phyloP scores from a whole-genome alignment of 805 yeast species.

The Scheffersomyces amazonensis region DNA sequence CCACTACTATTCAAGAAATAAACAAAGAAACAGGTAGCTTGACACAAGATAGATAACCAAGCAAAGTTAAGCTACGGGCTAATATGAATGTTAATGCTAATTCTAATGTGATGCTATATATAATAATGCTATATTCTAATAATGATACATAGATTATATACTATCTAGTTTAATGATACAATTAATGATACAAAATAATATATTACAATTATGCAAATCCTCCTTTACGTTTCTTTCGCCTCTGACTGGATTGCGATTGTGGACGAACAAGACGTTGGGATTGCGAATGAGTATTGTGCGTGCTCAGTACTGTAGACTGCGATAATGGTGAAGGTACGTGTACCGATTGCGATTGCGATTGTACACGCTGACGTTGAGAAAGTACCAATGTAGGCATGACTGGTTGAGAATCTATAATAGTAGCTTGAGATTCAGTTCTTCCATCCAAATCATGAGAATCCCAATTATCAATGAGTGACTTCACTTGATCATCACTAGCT shows the following conservation, averaged over 20 bases:
- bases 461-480: slow-evolving; percentile 6
- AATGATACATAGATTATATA: too few species aligned
- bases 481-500: slow-evolving; percentile 7
- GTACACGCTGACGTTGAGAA: slow-evolving; percentile 5
- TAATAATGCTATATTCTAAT: too few species aligned
- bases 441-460: slow-evolving; percentile 1
- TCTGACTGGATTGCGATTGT: slow-evolving; percentile 3
- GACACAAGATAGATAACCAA: too few species aligned
- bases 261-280: slow-evolving; percentile 1
- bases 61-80: too few species aligned
- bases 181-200: background rate
- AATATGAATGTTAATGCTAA: too few species aligned
- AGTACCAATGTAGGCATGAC: slow-evolving; percentile 17
- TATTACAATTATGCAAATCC: slow-evolving; percentile 42
- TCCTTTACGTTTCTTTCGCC: slow-evolving; percentile 44
- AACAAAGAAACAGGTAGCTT: slow-evolving; percentile 25
- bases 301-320: too few species aligned
- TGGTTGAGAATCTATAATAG: slow-evolving; percentile 2
- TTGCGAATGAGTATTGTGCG: background rate
- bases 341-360: too few species aligned
- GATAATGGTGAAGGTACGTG: too few species aligned
- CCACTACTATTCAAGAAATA: slow-evolving; percentile 21
- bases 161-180: background rate
- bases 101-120: too few species aligned
- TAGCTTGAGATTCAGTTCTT: background rate